Conservation (phyloP, 345 rosid genomes). For the Hibiscus mutabilis region DNA sequence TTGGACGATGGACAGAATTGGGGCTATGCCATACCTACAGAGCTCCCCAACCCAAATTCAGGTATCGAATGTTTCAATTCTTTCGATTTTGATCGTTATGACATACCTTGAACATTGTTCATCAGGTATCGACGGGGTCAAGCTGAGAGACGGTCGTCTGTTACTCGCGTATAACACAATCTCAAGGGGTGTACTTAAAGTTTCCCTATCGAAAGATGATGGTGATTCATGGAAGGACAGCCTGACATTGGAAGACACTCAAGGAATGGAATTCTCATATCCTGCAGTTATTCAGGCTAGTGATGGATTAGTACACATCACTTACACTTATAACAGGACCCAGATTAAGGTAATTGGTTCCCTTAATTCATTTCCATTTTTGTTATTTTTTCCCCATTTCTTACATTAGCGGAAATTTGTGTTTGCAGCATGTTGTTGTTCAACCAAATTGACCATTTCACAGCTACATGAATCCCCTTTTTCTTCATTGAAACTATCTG, state of each 20-base stretch:
- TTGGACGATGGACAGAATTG: slow-evolving; percentile 61
- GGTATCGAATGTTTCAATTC: slow-evolving; percentile 26
- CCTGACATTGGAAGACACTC: slow-evolving; percentile 56
- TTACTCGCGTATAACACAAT: slow-evolving; percentile 72
- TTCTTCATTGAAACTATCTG: not conserved
- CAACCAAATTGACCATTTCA: slow-evolving; percentile 28
- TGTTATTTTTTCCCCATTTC: not conserved
- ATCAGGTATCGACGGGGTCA: slow-evolving; percentile 78
- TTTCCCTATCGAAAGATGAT: slow-evolving; percentile 63
- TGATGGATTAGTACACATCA: slow-evolving; percentile 70
- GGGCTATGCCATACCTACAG: slow-evolving; percentile 60
- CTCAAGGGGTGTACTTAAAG: slow-evolving; percentile 77
- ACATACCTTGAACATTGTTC: not conserved
- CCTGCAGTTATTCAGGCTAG: slow-evolving; percentile 78
- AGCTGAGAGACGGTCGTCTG: slow-evolving; percentile 60
- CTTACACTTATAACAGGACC: slow-evolving; percentile 81
- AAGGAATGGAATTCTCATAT: slow-evolving; percentile 83
- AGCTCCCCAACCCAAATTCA: slow-evolving; percentile 87
- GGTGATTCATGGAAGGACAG: slow-evolving; percentile 68
- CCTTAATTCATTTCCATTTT: not conserved
- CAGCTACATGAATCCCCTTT: not conserved
- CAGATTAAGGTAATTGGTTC: slow-evolving; percentile 60
- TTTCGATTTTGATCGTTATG: not conserved
- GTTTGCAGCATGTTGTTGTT: slow-evolving; percentile 50
- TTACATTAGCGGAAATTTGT: not conserved